phyloP scores from a whole-genome alignment of 371 early-diverging fungal species.

The Mortierella polycephala region DNA sequence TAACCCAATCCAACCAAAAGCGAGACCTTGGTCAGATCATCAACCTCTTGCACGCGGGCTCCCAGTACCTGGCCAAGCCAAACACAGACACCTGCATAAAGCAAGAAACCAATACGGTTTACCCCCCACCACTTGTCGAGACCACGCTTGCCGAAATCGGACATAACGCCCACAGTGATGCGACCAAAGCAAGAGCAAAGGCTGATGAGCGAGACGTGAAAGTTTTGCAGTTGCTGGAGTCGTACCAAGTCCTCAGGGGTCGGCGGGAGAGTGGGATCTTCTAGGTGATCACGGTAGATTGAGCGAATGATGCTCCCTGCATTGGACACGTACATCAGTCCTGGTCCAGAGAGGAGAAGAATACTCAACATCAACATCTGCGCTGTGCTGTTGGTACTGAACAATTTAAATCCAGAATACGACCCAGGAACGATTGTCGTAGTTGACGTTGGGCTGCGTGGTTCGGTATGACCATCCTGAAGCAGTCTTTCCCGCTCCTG shows the following conservation, averaged over 20 bases:
- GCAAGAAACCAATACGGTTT: conserved; percentile 41
- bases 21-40: conserved; percentile 31
- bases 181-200: conserved; percentile 57
- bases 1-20: conserved; percentile 55
- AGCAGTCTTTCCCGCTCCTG: conserved; percentile 36
- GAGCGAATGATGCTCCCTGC: conserved; percentile 55
- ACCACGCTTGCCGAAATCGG: conserved; percentile 54
- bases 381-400: conserved; percentile 39
- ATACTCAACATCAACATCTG: conserved; percentile 38
- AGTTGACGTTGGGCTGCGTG: conserved; percentile 8
- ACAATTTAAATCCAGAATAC: conserved; percentile 46
- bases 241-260: conserved; percentile 24
- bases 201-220: conserved; percentile 57
- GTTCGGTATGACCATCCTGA: neutral
- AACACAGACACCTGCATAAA: conserved; percentile 40
- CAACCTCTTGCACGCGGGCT: conserved; percentile 16
- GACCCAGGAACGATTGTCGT: conserved; percentile 4
- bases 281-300: conserved; percentile 36
- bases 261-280: conserved; percentile 29
- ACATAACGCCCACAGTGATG: conserved; percentile 49
- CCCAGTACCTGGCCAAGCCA: conserved; percentile 51
- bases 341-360: conserved; percentile 54
- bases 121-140: conserved; percentile 42
- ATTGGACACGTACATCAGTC: conserved; percentile 70
- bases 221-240: conserved; percentile 55